Percentiles rank a stretch among this genome's conserved stretches.
Conservation (phyloP, 768 basidiomycete genomes). For the Auriscalpium orientale region DNA sequence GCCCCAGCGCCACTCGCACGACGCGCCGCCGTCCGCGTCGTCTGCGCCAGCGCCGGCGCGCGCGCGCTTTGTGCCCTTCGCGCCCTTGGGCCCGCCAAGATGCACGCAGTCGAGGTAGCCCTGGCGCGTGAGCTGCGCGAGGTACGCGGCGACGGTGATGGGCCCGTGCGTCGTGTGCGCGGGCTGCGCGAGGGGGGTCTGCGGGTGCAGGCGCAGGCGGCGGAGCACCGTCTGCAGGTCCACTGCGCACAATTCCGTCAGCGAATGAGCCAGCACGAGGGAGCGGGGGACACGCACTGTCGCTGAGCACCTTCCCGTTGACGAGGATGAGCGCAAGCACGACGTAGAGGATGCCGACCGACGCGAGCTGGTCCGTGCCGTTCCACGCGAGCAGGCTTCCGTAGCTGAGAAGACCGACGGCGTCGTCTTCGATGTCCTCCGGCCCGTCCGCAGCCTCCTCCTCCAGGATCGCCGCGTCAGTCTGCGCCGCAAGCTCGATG, state of each 20-base stretch:
- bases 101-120: conserved; percentile 70
- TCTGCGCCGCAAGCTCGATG: conserved; percentile 51
- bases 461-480: conserved; percentile 36
- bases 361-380: conserved; percentile 54
- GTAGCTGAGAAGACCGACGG: conserved; percentile 36
- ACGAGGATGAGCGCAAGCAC: conserved; percentile 82
- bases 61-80: conserved; percentile 42
- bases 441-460: conserved; percentile 43
- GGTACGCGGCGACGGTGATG: conserved; percentile 57
- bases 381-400: conserved; percentile 76
- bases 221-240: conserved; percentile 67
- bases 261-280: not conserved
- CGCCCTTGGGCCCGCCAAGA: conserved; percentile 37
- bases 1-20: conserved; percentile 85
- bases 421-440: conserved; percentile 44
- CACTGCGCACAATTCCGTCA: conserved; percentile 32
- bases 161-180: conserved; percentile 41
- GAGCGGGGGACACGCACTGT: conserved; percentile 47
- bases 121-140: conserved; percentile 56
- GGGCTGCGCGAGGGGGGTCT: conserved; percentile 42
- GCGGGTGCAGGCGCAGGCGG: conserved; percentile 53
- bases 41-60: conserved; percentile 37
- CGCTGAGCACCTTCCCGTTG: conserved; percentile 63
- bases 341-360: conserved; percentile 70
- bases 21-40: conserved; percentile 30